Evolutionary conservation across 2,329 filamentous ascomycete species (phyloP).

Genomic region (Pseudogymnoascus pannorum): DNA sequence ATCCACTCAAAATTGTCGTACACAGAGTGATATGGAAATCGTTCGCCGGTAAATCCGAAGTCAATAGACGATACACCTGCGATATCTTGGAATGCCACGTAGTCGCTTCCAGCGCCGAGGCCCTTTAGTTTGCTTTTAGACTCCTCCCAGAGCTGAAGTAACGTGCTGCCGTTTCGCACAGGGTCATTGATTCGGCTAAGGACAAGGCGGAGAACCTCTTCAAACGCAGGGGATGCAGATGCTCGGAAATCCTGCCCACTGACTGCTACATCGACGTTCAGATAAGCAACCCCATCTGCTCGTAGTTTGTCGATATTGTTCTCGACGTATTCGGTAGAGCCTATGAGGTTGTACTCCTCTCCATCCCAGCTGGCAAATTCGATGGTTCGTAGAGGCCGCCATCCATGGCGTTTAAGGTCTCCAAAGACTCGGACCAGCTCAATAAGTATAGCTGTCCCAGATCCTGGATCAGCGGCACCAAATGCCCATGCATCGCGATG

Average conservation of each 20-base stretch:
- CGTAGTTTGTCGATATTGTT: conserved; percentile 68
- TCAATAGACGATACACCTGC: conserved; percentile 84
- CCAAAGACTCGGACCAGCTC: conserved; percentile 84
- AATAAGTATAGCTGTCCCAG: conserved; percentile 83
- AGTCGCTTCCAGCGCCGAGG: conserved; percentile 72
- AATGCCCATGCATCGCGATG: conserved; percentile 91
- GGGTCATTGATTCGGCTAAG: conserved; percentile 71
- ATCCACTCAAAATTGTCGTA: conserved; percentile 91
- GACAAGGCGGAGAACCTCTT: conserved; percentile 62
- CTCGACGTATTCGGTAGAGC: conserved; percentile 93
- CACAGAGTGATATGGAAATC: conserved; percentile 70
- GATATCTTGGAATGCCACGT: conserved; percentile 84
- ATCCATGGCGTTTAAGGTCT: conserved; percentile 66
- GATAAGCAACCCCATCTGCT: conserved; percentile 70
- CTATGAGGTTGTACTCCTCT: conserved; percentile 85
- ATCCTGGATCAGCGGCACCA: conserved; percentile 77
- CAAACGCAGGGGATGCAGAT: conserved; percentile 72
- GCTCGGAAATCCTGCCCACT: conserved; percentile 69
- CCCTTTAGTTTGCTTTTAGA: conserved; percentile 54
- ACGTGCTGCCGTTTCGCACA: conserved; percentile 53
- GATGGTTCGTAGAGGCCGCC: conserved; percentile 88
- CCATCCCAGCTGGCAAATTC: conserved; percentile 97
- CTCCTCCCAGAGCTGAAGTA: conserved; percentile 71
- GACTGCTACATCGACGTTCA: conserved; percentile 84
- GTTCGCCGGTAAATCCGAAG: conserved; percentile 64